Conservation (phyloP, 768 basidiomycete genomes). For the Cystofilobasidium capitatum region DNA sequence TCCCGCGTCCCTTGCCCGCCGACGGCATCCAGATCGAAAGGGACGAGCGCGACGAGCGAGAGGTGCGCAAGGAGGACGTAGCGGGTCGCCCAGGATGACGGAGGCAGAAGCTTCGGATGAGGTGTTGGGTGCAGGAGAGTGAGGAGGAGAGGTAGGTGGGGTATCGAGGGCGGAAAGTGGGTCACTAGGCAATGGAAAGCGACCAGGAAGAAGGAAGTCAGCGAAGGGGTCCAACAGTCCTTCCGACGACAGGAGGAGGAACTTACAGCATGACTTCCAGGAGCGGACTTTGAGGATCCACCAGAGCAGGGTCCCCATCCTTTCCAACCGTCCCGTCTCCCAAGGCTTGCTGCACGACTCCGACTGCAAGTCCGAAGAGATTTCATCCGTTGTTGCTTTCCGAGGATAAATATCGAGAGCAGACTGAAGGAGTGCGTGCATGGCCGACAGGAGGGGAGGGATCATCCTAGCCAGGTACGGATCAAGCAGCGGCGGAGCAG, state of each 20-base stretch:
- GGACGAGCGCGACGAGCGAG: conserved; percentile 85
- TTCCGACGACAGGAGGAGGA: conserved; percentile 19
- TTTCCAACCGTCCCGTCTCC: conserved; percentile 50
- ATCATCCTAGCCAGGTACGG: conserved; percentile 74
- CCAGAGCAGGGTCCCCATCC: conserved; percentile 51
- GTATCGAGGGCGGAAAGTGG: conserved; percentile 85
- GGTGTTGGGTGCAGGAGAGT: conserved; percentile 49
- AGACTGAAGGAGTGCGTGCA: conserved; percentile 37
- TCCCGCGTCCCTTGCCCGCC: conserved; percentile 15
- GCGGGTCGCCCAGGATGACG: conserved; percentile 64
- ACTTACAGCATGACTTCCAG: conserved; percentile 80
- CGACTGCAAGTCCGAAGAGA: background rate
- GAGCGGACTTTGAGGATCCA: conserved; percentile 78
- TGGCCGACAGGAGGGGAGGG: conserved; percentile 55
- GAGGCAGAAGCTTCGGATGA: conserved; percentile 33
- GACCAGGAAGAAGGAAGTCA: background rate
- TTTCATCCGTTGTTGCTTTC: conserved; percentile 27
- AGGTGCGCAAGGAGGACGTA: conserved; percentile 84
- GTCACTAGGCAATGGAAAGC: conserved; percentile 49
- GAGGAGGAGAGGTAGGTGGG: conserved; percentile 66
- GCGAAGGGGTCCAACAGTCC: background rate
- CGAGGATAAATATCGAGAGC: conserved; percentile 2
- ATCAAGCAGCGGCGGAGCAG: conserved; percentile 84
- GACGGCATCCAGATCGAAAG: conserved; percentile 57
- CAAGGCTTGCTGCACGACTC: background rate